Percentiles rank a stretch among this genome's conserved stretches.
Conservation (phyloP, 495 filamentous ascomycete genomes). For the Lasiosphaeria ovina region DNA sequence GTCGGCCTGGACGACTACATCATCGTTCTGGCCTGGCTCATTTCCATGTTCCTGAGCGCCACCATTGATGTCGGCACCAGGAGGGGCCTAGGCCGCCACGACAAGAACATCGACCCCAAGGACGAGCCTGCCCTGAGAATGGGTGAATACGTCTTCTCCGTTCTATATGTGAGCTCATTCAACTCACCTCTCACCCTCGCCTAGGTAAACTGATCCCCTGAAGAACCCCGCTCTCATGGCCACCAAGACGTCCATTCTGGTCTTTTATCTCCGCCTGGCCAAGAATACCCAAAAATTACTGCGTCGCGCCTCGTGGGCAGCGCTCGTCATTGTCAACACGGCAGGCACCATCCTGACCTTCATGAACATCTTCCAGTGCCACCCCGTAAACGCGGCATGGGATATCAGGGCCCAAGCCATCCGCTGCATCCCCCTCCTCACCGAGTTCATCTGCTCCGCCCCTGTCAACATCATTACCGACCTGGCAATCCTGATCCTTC, state of each 20-base stretch:
- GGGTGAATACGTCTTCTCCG: slow-evolving; percentile 77
- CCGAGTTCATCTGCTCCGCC: slow-evolving; percentile 78
- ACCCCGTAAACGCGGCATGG: slow-evolving; percentile 65
- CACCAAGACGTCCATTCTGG: slow-evolving; percentile 86
- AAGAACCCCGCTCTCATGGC: slow-evolving; percentile 88
- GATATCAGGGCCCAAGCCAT: slow-evolving; percentile 41
- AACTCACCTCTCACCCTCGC: neutral
- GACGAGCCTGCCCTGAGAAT: slow-evolving; percentile 54
- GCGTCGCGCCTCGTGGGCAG: slow-evolving; percentile 66
- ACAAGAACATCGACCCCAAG: slow-evolving; percentile 54
- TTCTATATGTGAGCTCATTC: slow-evolving; percentile 62
- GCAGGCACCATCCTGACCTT: slow-evolving; percentile 78
- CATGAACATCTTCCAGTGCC: slow-evolving; percentile 86
- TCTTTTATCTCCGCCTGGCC: slow-evolving; percentile 81
- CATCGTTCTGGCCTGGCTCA: slow-evolving; percentile 79
- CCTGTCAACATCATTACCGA: slow-evolving; percentile 87
- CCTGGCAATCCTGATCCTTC: slow-evolving; percentile 76
- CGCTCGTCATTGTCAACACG: slow-evolving; percentile 69
- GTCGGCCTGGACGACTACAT: slow-evolving; percentile 77
- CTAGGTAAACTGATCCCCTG: neutral
- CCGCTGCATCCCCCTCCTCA: slow-evolving; percentile 71
- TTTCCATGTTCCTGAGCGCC: slow-evolving; percentile 75
- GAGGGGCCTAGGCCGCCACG: slow-evolving; percentile 75
- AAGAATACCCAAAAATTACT: slow-evolving; percentile 68
- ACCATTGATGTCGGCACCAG: slow-evolving; percentile 70